Evolutionary conservation across 352 stramenopile species (phyloP), one percentile per base, ranked within the genome.

Genomic region (Phytophthora tentaculata): DNA sequence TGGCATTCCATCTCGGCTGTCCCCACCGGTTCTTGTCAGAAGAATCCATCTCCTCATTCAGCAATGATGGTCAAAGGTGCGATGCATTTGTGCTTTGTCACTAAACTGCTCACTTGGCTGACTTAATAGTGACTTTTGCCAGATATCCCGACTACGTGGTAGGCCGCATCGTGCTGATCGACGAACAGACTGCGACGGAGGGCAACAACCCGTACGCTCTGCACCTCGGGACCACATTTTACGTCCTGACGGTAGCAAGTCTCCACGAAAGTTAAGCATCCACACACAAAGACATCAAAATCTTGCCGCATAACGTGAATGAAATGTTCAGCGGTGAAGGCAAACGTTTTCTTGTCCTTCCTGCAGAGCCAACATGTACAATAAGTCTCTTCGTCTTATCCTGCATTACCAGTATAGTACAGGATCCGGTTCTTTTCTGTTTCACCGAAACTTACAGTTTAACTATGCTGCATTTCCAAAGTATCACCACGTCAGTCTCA

Each of bases 71-170:
- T n/a, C 83, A 86, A 77, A 85, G 85, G 88, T 94, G 59, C 41
- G 75, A 74, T 55, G 35, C n/a, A n/a, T n/a, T n/a, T n/a, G n/a
- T n/a, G n/a, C n/a, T n/a, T n/a, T n/a, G n/a, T n/a, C n/a, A n/a
- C n/a, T n/a, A n/a, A n/a, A n/a, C n/a, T n/a, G n/a, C n/a, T n/a
- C n/a, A n/a, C n/a, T n/a, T n/a, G n/a, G n/a, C 37, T 67, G 41
- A 71, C 43, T 55, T 56, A n/a, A n/a, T n/a, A n/a, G n/a, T n/a
- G n/a, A n/a, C n/a, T n/a, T n/a, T n/a, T n/a, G n/a, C n/a, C 50
- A 96, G 88, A 71, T 96, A 95, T 67, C 89, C 89, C 0, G 89
- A 96, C 69, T 96, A 94, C 64, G 88, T 96, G 22, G 77, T 96
- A 55, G 89, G 89, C 2, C 87, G 87, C 56, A 95, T 96, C 57